A percentile compares a stretch with the other conserved stretches of the same genome.
phyloP scores from a whole-genome alignment of 768 basidiomycete species.

The Russula lepida region DNA sequence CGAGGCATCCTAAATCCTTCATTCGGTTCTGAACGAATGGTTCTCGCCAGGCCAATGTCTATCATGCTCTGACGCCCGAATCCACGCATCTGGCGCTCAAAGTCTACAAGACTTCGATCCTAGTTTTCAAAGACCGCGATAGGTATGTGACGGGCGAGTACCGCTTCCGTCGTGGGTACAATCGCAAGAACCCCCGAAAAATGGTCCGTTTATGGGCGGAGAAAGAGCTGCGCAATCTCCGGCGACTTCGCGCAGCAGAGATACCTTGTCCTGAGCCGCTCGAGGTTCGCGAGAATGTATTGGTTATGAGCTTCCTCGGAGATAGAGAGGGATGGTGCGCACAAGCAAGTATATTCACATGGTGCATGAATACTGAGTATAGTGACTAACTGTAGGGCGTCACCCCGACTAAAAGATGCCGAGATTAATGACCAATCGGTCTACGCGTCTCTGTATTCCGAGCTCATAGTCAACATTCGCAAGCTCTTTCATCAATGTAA shows the following conservation, averaged over 20 bases:
- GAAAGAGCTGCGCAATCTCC: constrained; percentile 96
- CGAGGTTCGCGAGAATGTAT: constrained; percentile 92
- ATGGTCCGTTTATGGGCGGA: constrained; percentile 99
- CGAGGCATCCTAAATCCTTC: not conserved
- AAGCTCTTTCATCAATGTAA: constrained; percentile 85
- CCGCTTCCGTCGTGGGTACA: constrained; percentile 86
- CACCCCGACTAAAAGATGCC: constrained; percentile 91
- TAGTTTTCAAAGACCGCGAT: constrained; percentile 96
- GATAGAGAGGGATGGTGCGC: constrained; percentile 70
- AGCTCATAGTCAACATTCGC: constrained; percentile 72
- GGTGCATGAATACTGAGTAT: not conserved
- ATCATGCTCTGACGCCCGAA: constrained; percentile 66
- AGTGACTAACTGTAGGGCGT: constrained; percentile 50
- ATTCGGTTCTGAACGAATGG: not conserved
- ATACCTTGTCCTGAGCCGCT: constrained; percentile 81
- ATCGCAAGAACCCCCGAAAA: constrained; percentile 86
- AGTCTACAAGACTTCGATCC: constrained; percentile 97
- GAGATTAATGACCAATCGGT: constrained; percentile 39
- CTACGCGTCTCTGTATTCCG: constrained; percentile 58
- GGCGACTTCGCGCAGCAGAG: constrained; percentile 73
- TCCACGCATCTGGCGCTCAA: constrained; percentile 77
- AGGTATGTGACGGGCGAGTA: constrained; percentile 94
- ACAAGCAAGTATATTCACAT: constrained; percentile 19
- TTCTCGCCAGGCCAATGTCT: constrained; percentile 78
- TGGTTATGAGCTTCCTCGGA: constrained; percentile 93